Percentiles rank a stretch among this genome's conserved stretches.
Conservation (phyloP, 2,329 filamentous ascomycete genomes). For the Niveomyces coronatus region DNA sequence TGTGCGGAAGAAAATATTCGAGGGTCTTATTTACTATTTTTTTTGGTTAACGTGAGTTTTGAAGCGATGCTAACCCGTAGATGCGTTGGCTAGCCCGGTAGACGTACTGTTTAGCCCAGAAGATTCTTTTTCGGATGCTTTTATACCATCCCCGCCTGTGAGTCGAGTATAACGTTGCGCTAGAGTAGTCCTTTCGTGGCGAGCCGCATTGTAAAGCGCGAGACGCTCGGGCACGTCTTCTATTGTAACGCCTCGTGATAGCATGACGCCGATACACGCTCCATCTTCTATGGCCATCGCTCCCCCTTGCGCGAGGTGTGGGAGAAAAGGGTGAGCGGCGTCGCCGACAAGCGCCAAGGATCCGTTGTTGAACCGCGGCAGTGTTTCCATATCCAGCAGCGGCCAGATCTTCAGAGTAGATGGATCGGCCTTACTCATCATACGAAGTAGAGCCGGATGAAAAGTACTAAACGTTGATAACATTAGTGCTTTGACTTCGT, state of each 20-base stretch:
- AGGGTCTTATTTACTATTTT: no score
- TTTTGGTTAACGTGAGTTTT: no score
- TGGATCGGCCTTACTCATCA: constrained; percentile 34
- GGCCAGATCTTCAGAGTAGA: constrained; percentile 45
- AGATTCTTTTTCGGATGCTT: neutral
- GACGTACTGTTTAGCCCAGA: no score
- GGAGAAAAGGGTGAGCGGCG: constrained; percentile 58
- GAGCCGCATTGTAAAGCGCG: constrained; percentile 46
- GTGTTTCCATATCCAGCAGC: constrained; percentile 49
- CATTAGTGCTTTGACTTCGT: constrained; percentile 29
- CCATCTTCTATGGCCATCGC: constrained; percentile 61
- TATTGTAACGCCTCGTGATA: constrained; percentile 33
- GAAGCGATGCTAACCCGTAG: no score
- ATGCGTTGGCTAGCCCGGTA: no score
- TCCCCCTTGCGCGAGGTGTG: constrained; percentile 31
- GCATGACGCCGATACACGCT: constrained; percentile 44
- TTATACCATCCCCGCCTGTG: neutral
- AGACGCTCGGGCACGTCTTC: constrained; percentile 44
- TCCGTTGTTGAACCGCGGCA: constrained; percentile 44
- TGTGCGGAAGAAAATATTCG: no score
- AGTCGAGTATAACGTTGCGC: constrained; percentile 14
- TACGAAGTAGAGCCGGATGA: constrained; percentile 29
- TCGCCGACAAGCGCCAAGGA: constrained; percentile 52
- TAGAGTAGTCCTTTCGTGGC: constrained; percentile 50
- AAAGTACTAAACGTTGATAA: constrained; percentile 31